These are phyloP conservation scores for Yamadazyma mexicana DNA, from an alignment of 1,139 yeast species.

Conservation along the genomic window DNA sequence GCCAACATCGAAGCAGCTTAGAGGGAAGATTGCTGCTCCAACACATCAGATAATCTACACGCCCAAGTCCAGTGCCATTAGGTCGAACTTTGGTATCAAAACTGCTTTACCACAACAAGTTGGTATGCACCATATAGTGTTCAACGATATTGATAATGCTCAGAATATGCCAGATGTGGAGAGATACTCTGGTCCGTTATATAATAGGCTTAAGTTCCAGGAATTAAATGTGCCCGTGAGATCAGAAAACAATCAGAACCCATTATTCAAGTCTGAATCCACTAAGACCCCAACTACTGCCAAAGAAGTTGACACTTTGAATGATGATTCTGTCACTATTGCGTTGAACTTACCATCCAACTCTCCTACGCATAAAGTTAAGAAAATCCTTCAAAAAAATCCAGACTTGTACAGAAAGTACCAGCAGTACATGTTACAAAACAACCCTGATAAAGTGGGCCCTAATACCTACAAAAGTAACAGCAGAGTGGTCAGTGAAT, in stretches of 20 bases:
- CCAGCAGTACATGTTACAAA: slow-evolving; percentile 33
- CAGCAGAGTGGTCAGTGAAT: slow-evolving; percentile 27
- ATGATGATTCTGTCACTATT: slow-evolving; percentile 20
- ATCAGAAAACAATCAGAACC: slow-evolving; percentile 32
- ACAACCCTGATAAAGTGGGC: slow-evolving; percentile 35
- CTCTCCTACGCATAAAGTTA: slow-evolving; percentile 28
- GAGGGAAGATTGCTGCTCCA: slow-evolving; percentile 34
- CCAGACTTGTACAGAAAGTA: slow-evolving; percentile 34
- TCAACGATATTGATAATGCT: slow-evolving; percentile 45
- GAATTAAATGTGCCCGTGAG: slow-evolving; percentile 42
- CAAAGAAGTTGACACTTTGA: slow-evolving; percentile 16
- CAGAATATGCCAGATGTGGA: slow-evolving; percentile 51
- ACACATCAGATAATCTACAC: slow-evolving; percentile 48
- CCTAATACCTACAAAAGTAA: slow-evolving; percentile 19
- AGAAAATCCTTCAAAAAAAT: slow-evolving; percentile 29
- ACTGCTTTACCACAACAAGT: slow-evolving; percentile 45
- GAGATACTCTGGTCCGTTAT: slow-evolving; percentile 40
- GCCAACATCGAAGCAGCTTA: slow-evolving; percentile 35
- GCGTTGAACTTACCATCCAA: slow-evolving; percentile 33
- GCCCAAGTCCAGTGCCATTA: slow-evolving; percentile 41
- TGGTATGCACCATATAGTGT: slow-evolving; percentile 43
- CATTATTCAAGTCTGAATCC: slow-evolving; percentile 30
- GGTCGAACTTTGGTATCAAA: slow-evolving; percentile 48
- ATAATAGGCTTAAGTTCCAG: slow-evolving; percentile 43
- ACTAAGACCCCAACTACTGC: slow-evolving; percentile 18